Base-by-base conservation (phyloP, 2,329 filamentous ascomycete species). In the Penicillium sp. region DNA sequence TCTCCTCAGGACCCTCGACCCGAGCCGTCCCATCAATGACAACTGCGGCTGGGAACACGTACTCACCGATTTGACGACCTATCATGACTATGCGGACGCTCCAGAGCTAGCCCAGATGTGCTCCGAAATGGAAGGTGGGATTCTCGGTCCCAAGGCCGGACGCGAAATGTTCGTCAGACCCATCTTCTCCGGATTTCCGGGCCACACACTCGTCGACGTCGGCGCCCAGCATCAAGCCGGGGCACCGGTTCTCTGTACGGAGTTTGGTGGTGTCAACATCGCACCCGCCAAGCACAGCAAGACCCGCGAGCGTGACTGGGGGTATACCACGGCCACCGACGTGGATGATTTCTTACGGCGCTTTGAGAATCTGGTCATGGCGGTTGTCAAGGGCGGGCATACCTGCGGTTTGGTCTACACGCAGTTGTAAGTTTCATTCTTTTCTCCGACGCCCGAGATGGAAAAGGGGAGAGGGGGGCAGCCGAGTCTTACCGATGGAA, bases 31-130 rank as follows among this genome's bases (percentile, higher is more conserved):
- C 12, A 74, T 86, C 59, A 86, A 86, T 58, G 83, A 86, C 63
- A 86, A 86, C 64, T 86, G 83, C 54, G 83, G 83, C 32, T 86
- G 83, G 83, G 82, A 86, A 59, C 82, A 85, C 53, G 81, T 85
- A 5, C 57, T 73, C 9, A 83, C 79, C 0, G 83, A 86, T 55
- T 67, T 86, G 2, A 80, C 78, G 25, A 85, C 83, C 0, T 86
- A 83, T 70, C 83, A 86, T 62, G 82, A 86, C 63, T 86, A 86
- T 60, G 71, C 73, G 13, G 82, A 85, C 56, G 79, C 72, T 0
- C 70, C 76, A 0, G 76, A 74, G 24, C 73, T 86, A 5, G 70
- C 75, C 4, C 68, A 75, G 49, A 79, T 77, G 1, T 85, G 81
- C 57, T 66, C 70, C 0, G 74, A 67, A 3, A 64, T 84, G 27